Conservation (phyloP, 1,139 yeast genomes). For the Williopsis jadinii region DNA sequence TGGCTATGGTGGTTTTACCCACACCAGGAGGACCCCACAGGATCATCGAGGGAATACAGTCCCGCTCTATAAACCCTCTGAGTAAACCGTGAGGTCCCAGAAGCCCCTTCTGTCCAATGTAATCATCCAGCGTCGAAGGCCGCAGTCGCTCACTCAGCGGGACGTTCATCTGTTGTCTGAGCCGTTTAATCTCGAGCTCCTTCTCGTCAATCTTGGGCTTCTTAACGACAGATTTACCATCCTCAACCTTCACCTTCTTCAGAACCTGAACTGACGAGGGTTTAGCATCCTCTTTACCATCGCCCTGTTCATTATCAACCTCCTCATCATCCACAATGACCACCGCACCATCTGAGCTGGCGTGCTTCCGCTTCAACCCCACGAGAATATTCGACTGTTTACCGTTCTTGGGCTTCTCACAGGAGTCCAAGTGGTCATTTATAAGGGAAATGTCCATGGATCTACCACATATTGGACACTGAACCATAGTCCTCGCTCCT, state of each 20-base stretch:
- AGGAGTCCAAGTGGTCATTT: conserved; percentile 21
- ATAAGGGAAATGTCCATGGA: conserved; percentile 14
- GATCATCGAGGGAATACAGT: conserved; percentile 72
- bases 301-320: neutral
- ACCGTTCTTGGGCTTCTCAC: conserved; percentile 12
- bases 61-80: conserved; percentile 54
- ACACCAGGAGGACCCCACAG: conserved; percentile 97
- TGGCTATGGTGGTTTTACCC: conserved; percentile 80
- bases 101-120: conserved; percentile 79
- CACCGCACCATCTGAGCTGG: conserved; percentile 4
- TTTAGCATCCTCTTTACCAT: no score
- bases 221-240: neutral
- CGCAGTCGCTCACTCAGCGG: conserved; percentile 86
- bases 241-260: no score
- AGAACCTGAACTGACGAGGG: no score
- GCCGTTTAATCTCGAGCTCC: conserved; percentile 28
- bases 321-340: conserved; percentile 14
- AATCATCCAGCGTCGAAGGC: conserved; percentile 68
- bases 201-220: conserved; percentile 1
- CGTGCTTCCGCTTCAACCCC: conserved; percentile 2
- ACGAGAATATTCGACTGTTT: neutral
- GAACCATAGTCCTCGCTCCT: neutral
- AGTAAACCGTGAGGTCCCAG: conserved; percentile 67
- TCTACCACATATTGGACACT: conserved; percentile 23
- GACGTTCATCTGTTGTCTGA: conserved; percentile 41